Evolutionary conservation across 176 grass and related monocot species (phyloP), one percentile per base, ranked within the genome.

Genomic region (Oryza coarctata): DNA sequence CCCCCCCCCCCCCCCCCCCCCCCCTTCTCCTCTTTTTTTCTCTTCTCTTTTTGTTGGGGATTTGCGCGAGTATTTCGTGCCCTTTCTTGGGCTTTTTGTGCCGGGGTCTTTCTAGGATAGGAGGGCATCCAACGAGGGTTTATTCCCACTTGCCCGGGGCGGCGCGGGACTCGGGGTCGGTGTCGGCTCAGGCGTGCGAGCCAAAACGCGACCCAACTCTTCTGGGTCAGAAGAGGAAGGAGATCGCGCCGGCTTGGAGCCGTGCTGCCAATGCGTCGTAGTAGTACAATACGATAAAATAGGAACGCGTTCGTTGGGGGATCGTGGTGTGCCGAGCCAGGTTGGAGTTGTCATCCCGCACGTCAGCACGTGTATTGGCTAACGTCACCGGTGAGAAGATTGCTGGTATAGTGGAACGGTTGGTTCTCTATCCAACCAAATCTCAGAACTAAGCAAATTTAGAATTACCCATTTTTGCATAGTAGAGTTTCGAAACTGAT

Each of bases 91-190:
- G 65, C 1, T 57, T 68, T 35, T 12, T 29, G 35, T 31, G 35
- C 3, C 7, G 35, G 35, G 0, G 49, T 25, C 70, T 89, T 85
- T 89, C 82, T 89, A 85, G 87, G 77, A 70, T 52, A 57, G 11
- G 55, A 82, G 82, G 87, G 87, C 15, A 89, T 85, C 87, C 65
- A 65, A 65, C 70, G 70, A 79, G 25, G 75, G 84, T 83, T 90
- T 83, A 87, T 90, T 90, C 25, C 69, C 28, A 29, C 25, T 23
- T 23, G 63, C 12, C 68, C 26, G 60, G 40, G 17, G 38, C 43
- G 4, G 29, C n/a, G 2, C 6, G 40, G 10, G 26, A 28, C 63
- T 4, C 15, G 35, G 61, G 15, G 26, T 47, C 71, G 41, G 71
- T 5, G 27, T 52, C 71, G 11, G 2, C n/a, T 9, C 18, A 3